Base-by-base conservation (phyloP, 2,329 filamentous ascomycete genomes). In the Gyromitra esculenta region DNA sequence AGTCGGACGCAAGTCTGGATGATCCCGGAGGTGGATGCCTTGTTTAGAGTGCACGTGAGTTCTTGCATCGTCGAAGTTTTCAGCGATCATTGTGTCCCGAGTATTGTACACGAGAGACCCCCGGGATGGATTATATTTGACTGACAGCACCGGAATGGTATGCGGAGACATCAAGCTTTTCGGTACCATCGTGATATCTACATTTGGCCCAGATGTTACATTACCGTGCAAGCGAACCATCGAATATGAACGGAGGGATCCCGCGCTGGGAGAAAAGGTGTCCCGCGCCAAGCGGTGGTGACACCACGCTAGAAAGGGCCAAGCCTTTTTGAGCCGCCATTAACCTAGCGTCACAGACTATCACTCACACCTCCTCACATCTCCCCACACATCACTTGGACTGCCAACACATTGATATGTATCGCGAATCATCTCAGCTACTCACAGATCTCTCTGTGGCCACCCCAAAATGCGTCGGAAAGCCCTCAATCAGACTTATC, bases 301-400 rank as follows among this genome's bases (percentile, higher is more conserved):
- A n/a, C 13, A 59, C 59, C 50, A 65, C 57, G 71, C 48, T 13
- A 39, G 21, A 31, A 35, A 9, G 54, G n/a, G 50, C 65, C 65
- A 74, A 74, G 71, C 63, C 18, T 54, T 63, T 59, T 69, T 74
- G 35, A 75, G 72, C 59, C 72, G 62, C 72, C 18, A 52, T 68
- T 43, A 52, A 57, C 45, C 48, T 5, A 65, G 50, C 59, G 41
- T 75, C 72, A 75, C 18, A 65, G 50, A 2, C 13, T 9, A 75
- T 75, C 72, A 75, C 72, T 75, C 72, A 75, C 66, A 9, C 60
- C 39, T 50, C 5, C 69, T 9, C 39, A 15, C 18, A 31, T 59
- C 25, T 60, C 45, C 41, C 48, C 39, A 50, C 43, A 8, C 66
- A 48, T 25, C 31, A 70, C 11, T 41, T 56, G 41, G 56, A 18